Base-by-base conservation (phyloP, 2,329 filamentous ascomycete genomes). In the Trichoderma sp. region DNA sequence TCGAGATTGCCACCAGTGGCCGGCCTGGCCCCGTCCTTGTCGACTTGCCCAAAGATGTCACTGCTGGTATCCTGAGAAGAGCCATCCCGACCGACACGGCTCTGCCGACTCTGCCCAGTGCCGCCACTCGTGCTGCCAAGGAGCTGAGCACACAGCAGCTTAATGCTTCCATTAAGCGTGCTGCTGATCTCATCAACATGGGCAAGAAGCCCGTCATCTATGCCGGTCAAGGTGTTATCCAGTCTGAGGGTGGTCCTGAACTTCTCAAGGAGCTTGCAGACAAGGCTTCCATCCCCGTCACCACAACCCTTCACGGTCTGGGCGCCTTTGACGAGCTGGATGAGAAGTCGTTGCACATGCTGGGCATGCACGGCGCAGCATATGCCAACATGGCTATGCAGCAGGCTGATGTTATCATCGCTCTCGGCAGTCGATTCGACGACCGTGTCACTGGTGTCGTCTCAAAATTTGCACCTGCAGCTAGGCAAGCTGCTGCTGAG, bases 301-400 rank as follows among this genome's bases (percentile, higher is more conserved):
- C 95, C 17, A 98, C 96, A 30, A 98, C 96, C 68, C 90, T 99
- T 7, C 95, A 97, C 78, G 96, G 95, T 76, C 89, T 99, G 9
- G 96, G 96, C 77, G 93, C 90, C 26, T 98, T 92, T 76, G 95
- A 98, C 78, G 96, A 98, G 85, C 88, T 96, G 13, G 94, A 98
- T 78, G 90, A 94, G 75, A 98, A 97, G 88, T 92, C 95, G 58
- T 88, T 98, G 66, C 95, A 98, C 84, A 99, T 99, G 96, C 90
- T 98, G 34, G 96, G 96, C 75, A 98, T 98, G 96, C 95, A 98
- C 85, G 96, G 96, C 73, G 92, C 95, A 9, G 95, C 94, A 8
- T 99, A 97, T 79, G 96, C 96, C 80, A 99, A 99, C 86, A 94
- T 98, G 92, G 90, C 96, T 17, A 98, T 99, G 86, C 95, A 99